Conservation (phyloP, 768 basidiomycete genomes). For the Gautieria morchelliformis region DNA sequence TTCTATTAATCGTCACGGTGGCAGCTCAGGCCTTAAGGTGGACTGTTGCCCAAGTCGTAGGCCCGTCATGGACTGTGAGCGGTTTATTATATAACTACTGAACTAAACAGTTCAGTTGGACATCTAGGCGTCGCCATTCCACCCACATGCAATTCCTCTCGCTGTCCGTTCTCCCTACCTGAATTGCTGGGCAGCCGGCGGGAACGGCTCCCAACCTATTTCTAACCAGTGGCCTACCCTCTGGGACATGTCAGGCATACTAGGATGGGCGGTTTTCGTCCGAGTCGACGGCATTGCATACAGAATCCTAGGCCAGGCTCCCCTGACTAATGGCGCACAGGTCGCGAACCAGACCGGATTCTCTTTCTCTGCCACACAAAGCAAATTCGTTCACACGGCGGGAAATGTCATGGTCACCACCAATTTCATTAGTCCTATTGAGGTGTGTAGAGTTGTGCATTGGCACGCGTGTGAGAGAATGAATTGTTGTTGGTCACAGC, state of each 20-base stretch:
- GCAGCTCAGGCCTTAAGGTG: neutral
- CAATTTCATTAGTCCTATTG: constrained; percentile 14
- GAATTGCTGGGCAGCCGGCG: constrained; percentile 10
- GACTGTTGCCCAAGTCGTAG: neutral
- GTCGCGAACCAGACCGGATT: constrained; percentile 11
- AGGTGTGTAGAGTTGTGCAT: neutral
- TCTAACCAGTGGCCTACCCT: constrained; percentile 9
- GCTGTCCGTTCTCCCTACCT: constrained; percentile 20
- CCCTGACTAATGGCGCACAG: neutral
- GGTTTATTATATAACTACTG: too few species aligned
- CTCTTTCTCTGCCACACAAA: constrained; percentile 12
- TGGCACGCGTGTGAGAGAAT: neutral
- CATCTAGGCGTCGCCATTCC: constrained; percentile 7
- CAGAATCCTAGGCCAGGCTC: constrained; percentile 10
- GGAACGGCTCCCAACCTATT: neutral
- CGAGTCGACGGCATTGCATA: constrained; percentile 13
- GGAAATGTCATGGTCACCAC: constrained; percentile 11
- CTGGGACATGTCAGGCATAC: constrained; percentile 11
- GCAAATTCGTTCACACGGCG: constrained; percentile 10
- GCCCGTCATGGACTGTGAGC: neutral
- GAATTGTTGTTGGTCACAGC: neutral
- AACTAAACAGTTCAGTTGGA: too few species aligned
- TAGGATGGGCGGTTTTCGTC: constrained; percentile 14
- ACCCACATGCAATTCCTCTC: constrained; percentile 17
- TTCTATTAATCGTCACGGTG: neutral